phyloP scores from a whole-genome alignment of 1,284 basidiomycete genomes.

The Schizophyllum commune region DNA sequence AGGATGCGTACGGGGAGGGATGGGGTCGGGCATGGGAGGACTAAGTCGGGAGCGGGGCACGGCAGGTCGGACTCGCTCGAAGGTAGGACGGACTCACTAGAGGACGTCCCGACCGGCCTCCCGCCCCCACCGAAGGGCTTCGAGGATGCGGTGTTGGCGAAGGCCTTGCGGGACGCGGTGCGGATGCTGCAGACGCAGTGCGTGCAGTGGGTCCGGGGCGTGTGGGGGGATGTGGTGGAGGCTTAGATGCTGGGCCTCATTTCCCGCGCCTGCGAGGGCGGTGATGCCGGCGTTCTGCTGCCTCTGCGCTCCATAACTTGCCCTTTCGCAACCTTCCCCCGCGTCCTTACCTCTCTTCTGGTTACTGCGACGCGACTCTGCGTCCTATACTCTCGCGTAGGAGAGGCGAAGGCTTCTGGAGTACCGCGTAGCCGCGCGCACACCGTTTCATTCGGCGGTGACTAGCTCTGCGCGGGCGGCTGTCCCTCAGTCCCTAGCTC shows the following conservation, averaged over 20 bases:
- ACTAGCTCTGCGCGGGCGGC: too few relatives aligned
- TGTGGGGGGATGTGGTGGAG: conserved; percentile 24
- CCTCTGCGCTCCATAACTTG: too few relatives aligned
- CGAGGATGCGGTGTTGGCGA: conserved; percentile 30
- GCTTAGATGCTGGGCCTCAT: neutral
- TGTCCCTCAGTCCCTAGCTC: too few relatives aligned
- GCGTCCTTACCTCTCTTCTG: too few relatives aligned
- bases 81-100: conserved; percentile 1
- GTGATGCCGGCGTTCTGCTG: too few relatives aligned
- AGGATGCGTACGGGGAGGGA: conserved; percentile 40
- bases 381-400: too few relatives aligned
- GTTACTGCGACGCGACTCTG: too few relatives aligned
- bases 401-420: too few relatives aligned
- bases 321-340: too few relatives aligned
- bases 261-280: neutral
- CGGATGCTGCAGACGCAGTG: conserved; percentile 17
- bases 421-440: too few relatives aligned
- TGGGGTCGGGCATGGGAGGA: conserved; percentile 14
- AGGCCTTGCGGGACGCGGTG: conserved; percentile 22
- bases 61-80: neutral
- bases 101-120: neutral
- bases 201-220: conserved; percentile 26
- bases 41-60: conserved; percentile 11
- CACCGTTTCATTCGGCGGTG: too few relatives aligned
- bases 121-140: conserved; percentile 24